Percentiles rank a stretch among this genome's conserved stretches.
Conservation (phyloP, 2,329 filamentous ascomycete genomes). For the Arachnomyces sp. region DNA sequence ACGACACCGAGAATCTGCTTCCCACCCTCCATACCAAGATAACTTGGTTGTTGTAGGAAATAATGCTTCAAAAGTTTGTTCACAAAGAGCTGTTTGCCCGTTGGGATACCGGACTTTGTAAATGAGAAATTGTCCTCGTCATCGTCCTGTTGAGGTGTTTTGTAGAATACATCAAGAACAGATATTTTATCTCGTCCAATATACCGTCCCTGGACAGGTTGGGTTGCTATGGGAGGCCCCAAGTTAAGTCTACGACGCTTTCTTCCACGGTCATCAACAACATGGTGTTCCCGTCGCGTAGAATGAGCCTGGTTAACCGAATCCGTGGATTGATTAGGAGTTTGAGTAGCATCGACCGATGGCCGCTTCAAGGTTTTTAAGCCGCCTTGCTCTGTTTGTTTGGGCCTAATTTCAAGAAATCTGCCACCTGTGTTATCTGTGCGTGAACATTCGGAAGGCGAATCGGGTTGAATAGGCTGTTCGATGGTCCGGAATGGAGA, state of each 20-base stretch:
- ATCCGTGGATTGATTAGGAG: no score
- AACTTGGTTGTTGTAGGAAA: constrained; percentile 19
- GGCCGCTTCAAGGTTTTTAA: no score
- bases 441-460: no score
- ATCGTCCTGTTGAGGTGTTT: constrained; percentile 18
- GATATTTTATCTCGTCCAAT: constrained; percentile 31
- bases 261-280: constrained; percentile 20
- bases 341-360: no score
- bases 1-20: constrained; percentile 19
- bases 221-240: constrained; percentile 1
- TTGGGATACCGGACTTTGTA: constrained; percentile 15
- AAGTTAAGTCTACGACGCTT: constrained; percentile 25
- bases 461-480: no score
- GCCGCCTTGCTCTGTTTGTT: neutral
- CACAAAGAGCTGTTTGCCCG: constrained; percentile 23
- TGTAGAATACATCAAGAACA: constrained; percentile 39
- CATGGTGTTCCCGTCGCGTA: constrained; percentile 17
- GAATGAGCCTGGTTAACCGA: neutral
- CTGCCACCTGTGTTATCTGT: no score
- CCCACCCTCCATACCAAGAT: constrained; percentile 14
- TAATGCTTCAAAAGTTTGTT: constrained; percentile 23
- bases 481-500: no score
- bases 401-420: neutral
- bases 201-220: constrained; percentile 17
- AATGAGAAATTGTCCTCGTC: constrained; percentile 21